These are phyloP conservation scores for Fusarium palustre DNA, from an alignment of 2,329 filamentous ascomycete species.

Conservation along the genomic window DNA sequence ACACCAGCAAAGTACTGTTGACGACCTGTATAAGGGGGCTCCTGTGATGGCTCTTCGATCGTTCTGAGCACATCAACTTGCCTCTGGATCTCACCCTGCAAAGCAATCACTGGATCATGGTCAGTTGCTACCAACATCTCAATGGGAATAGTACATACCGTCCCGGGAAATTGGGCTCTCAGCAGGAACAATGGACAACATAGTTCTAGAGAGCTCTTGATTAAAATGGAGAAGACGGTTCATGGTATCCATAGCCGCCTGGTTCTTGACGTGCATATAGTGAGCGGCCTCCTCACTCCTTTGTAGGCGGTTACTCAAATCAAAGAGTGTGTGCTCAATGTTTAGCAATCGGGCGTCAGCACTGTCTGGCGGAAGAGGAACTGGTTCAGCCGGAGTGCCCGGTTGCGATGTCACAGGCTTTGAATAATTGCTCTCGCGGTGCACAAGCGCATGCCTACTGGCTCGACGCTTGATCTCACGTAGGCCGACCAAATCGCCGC, in stretches of 20 bases:
- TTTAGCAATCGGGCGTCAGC: conserved; percentile 79
- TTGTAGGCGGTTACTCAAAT: conserved; percentile 79
- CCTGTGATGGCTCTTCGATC: conserved; percentile 71
- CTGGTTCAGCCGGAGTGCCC: conserved; percentile 85
- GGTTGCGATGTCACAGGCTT: conserved; percentile 82
- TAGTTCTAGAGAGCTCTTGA: conserved; percentile 81
- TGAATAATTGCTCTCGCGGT: conserved; percentile 86
- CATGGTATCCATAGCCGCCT: conserved; percentile 84
- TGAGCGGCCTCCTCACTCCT: conserved; percentile 87
- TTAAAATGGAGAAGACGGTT: conserved; percentile 79
- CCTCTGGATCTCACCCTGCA: conserved; percentile 71
- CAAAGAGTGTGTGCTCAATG: conserved; percentile 86
- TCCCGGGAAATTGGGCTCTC: conserved; percentile 86
- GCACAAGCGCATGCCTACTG: conserved; percentile 91
- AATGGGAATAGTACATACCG: conserved; percentile 66
- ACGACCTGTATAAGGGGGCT: conserved; percentile 74
- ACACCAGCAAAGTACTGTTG: conserved; percentile 74
- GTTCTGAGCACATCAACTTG: conserved; percentile 68
- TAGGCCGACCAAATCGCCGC: conserved; percentile 89
- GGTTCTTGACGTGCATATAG: conserved; percentile 82
- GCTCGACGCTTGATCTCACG: conserved; percentile 96
- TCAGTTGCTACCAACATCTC: conserved; percentile 27
- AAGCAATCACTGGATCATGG: conserved; percentile 58
- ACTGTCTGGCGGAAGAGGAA: conserved; percentile 76
- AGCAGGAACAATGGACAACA: conserved; percentile 78